phyloP scores from a whole-genome alignment of 768 basidiomycete species.

The Clathrus columnatus region DNA sequence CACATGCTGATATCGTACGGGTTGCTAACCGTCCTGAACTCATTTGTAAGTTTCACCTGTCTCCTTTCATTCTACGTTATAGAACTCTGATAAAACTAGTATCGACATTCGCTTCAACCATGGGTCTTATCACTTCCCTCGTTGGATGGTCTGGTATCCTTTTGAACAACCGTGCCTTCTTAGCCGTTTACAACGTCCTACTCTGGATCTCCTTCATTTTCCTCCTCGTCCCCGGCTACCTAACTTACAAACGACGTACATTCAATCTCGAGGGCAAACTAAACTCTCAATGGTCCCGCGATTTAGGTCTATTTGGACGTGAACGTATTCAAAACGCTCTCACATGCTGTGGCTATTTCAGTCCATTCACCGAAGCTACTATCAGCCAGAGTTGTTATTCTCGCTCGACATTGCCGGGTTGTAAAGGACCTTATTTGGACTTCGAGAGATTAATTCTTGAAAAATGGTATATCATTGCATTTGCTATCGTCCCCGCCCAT shows the following conservation, averaged over 20 bases:
- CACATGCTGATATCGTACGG: conserved; percentile 29
- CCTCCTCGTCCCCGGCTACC: conserved; percentile 32
- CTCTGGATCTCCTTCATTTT: conserved; percentile 32
- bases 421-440: conserved; percentile 28
- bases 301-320: conserved; percentile 25
- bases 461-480: conserved; percentile 29
- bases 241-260: conserved; percentile 30
- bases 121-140: conserved; percentile 28
- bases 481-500: conserved; percentile 31
- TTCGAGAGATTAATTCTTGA: conserved; percentile 25
- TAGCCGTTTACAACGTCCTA: conserved; percentile 30
- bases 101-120: conserved; percentile 29
- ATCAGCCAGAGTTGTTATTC: conserved; percentile 31
- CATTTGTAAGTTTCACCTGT: conserved; percentile 23
- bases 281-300: conserved; percentile 31
- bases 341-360: conserved; percentile 34
- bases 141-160: conserved; percentile 34
- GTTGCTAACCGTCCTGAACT: conserved; percentile 31
- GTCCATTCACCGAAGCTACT: conserved; percentile 33
- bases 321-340: conserved; percentile 32
- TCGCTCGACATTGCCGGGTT: conserved; percentile 29
- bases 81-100: conserved; percentile 18
- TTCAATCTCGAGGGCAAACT: conserved; percentile 38
- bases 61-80: neutral
- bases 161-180: conserved; percentile 34